Conservation (phyloP, 352 stramenopile species). For the Phytophthora pisi region DNA sequence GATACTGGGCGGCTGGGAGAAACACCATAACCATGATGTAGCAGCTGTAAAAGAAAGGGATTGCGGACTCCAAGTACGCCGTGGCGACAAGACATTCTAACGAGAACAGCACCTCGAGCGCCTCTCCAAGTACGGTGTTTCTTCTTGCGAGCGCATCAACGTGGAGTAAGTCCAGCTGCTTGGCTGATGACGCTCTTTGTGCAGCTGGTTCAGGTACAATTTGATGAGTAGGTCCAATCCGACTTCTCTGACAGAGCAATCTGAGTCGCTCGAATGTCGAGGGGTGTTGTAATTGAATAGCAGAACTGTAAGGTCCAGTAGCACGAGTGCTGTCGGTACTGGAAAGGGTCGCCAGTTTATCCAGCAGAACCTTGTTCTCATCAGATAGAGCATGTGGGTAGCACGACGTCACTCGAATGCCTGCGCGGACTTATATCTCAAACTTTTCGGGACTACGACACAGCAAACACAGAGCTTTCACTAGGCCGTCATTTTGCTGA, state of each 20-base stretch:
- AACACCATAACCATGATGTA: constrained; percentile 25
- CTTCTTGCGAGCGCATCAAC: not conserved
- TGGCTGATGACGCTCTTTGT: not conserved
- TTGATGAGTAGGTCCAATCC: not conserved
- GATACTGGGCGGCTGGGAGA: constrained; percentile 36
- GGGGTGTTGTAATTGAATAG: not conserved
- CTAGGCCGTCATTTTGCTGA: not conserved
- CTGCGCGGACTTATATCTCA: not conserved
- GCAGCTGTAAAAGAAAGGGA: constrained; percentile 34
- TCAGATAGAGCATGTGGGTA: not conserved
- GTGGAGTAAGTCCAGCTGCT: not conserved
- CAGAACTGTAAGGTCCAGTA: too few relatives aligned
- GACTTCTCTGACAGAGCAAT: not conserved
- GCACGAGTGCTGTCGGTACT: too few relatives aligned
- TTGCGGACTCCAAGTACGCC: constrained; percentile 43
- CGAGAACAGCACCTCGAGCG: constrained; percentile 32
- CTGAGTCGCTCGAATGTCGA: not conserved
- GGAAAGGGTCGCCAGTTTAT: not conserved
- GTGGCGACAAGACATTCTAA: constrained; percentile 39
- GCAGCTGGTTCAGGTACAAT: not conserved
- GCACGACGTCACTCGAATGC: not conserved
- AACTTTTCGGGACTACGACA: not conserved
- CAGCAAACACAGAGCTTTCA: not conserved
- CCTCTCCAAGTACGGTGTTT: not conserved
- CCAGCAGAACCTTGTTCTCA: not conserved